Conservation (phyloP, 2,329 filamentous ascomycete genomes). For the Torrubiellomyces zombiae region DNA sequence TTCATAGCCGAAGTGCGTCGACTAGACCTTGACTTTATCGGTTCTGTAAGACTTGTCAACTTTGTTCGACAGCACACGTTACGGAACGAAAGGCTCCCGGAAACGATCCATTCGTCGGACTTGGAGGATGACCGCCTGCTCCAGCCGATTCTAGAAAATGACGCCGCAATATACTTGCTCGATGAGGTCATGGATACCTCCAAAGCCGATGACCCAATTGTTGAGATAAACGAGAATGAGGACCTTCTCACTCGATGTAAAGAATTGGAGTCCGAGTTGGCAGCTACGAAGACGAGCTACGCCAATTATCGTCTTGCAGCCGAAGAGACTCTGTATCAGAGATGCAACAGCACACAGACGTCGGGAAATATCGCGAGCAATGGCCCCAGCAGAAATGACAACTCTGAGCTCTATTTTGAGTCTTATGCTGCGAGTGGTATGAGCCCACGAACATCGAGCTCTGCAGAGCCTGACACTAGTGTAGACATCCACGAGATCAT, state of each 20-base stretch:
- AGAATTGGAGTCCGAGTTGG: conserved; percentile 43
- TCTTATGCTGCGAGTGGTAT: conserved; percentile 44
- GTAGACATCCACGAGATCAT: conserved; percentile 86
- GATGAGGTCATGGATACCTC: conserved; percentile 47
- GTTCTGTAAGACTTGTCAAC: conserved; percentile 59
- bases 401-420: conserved; percentile 37
- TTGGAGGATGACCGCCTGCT: conserved; percentile 70
- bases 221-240: conserved; percentile 24
- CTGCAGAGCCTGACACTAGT: neutral
- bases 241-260: conserved; percentile 31
- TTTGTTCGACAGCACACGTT: conserved; percentile 37
- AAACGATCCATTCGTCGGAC: conserved; percentile 40
- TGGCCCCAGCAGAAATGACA: conserved; percentile 13
- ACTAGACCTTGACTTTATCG: conserved; percentile 53
- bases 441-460: conserved; percentile 6
- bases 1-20: conserved; percentile 41
- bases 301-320: conserved; percentile 48
- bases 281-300: conserved; percentile 42
- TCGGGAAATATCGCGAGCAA: no score
- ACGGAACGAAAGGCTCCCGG: conserved; percentile 29
- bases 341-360: no score
- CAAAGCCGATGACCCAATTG: no score
- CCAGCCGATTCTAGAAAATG: conserved; percentile 73
- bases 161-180: conserved; percentile 73
- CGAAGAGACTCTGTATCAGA: conserved; percentile 48